A percentile compares a stretch with the other conserved stretches of the same genome.
Conservation (phyloP, 2,329 filamentous ascomycete species). For the Blastomyces percursus region DNA sequence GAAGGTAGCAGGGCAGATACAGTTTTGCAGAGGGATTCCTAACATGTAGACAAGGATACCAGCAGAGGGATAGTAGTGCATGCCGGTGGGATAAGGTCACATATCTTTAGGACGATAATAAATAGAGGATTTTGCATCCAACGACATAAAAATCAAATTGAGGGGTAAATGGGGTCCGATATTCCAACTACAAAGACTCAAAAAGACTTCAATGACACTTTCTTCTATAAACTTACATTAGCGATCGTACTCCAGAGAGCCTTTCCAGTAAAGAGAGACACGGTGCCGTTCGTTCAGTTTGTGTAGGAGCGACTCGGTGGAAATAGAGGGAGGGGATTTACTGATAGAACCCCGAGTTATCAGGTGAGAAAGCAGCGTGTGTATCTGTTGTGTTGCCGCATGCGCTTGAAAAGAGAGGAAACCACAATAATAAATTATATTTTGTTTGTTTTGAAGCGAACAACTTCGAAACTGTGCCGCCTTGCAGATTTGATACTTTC, state of each 20-base stretch:
- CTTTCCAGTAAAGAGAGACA: neutral
- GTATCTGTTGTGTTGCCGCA: neutral
- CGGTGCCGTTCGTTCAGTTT: neutral
- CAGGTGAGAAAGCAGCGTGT: neutral
- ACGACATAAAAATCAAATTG: neutral
- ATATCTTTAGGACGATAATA: neutral
- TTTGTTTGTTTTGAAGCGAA: neutral
- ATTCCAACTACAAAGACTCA: neutral
- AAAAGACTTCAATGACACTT: neutral
- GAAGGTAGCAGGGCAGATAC: neutral
- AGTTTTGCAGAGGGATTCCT: neutral
- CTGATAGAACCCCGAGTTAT: neutral
- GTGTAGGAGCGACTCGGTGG: neutral
- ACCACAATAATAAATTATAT: neutral
- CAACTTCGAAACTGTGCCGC: neutral
- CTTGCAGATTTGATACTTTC: neutral
- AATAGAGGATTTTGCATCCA: neutral
- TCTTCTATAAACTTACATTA: slow-evolving; percentile 3
- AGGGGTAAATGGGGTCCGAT: neutral
- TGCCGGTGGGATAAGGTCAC: neutral
- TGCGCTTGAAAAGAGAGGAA: neutral
- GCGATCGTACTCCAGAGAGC: neutral
- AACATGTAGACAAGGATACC: neutral
- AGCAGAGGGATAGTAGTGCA: neutral
- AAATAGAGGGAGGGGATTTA: neutral